Evolutionary conservation across 805 yeast species (phyloP), one percentile per base, ranked within the genome.

Genomic region (Myxozyma neglecta): DNA sequence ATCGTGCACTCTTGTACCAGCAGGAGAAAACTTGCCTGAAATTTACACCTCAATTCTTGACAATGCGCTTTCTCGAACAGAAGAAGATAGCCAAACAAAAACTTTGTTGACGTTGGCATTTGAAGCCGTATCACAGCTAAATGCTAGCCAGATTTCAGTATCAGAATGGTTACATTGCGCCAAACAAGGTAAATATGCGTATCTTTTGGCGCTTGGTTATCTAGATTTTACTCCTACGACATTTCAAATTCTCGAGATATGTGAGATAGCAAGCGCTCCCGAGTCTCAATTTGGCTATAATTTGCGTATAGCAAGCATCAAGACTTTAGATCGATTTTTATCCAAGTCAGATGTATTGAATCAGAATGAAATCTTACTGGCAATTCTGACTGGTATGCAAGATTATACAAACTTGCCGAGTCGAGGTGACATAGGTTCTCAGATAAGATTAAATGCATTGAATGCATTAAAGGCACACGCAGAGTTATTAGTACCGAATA

Each of bases 401-500:
- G 97, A 92, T 69, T 90, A 91, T 71, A 83, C 96, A 0, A 75
- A 82, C 1, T 88, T 93, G 0, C 83, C 83, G 34, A 32, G 56
- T 9, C 88, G 89, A 70, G 98, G 98, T 9, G 98, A 92, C 75
- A 92, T 91, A n/a, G 98, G 98, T 1, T 83, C 89, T 51, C 81
- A 84, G 68, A 81, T 90, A 0, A 76, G 98, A 51, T 65, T 71
- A 0, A 79, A 86, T 0, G 77, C 86, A 1, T 71, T 88, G 1
- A 42, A 67, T 6, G 68, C 84, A 1, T 71, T 86, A 0, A 55
- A 63, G 0, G 20, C 66, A 0, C 77, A 80, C 64, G 43, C 68
- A 3, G 52, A 54, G 0, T 5, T 8, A 9, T 40, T 54, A 1
- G 13, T 50, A 14, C 39, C 52, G n/a, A 8, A 7, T 36, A 13